Base-by-base conservation (phyloP, 805 yeast genomes). In the Candida tallmaniae region DNA sequence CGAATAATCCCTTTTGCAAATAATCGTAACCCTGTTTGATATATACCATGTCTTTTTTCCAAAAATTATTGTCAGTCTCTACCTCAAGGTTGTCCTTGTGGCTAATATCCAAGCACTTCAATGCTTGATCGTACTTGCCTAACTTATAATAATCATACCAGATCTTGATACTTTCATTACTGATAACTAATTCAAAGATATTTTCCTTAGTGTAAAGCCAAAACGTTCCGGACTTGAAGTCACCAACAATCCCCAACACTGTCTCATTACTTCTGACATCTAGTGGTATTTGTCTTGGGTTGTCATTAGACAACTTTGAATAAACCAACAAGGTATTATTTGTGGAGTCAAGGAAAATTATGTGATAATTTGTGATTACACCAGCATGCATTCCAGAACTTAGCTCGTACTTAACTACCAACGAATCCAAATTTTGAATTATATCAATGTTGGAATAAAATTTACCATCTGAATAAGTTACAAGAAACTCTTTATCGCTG, bases 181-280 rank as follows among this genome's bases (percentile, higher is more conserved):
- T 70, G 9, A 85, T 63, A 7, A 81, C 68, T 5, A 93, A 58
- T 52, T 93, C 98, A 51, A 72, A 83, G 7, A 93, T 76, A 31
- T 67, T 68, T 4, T 59, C 50, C 9, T 62, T 56, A 0, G 93
- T 76, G 47, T 65, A 85, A 3, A 83, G 56, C 98, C 98, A 93
- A 46, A 65, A 83, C 0, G 97, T 84, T 1, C 65, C 51, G 2
- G 48, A 41, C 2, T 28, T 28, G 22, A 47, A 36, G 36, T 65
- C 72, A 5, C 58, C 54, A 1, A 56, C 45, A 2, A 63, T 41
- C 4, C 66, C 69, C 13, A 50, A 11, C 1, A 60, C 36, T 12
- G 34, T 31, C 13, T 42, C 32, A 17, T 28, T 16, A 5, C 17
- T 12, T 4, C 32, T 13, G 16, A 32, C 17, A 21, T 40, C 42